These are phyloP conservation scores for Lachnum nothofagi DNA, from an alignment of 2,329 filamentous ascomycete genomes.

Conservation along the genomic window DNA sequence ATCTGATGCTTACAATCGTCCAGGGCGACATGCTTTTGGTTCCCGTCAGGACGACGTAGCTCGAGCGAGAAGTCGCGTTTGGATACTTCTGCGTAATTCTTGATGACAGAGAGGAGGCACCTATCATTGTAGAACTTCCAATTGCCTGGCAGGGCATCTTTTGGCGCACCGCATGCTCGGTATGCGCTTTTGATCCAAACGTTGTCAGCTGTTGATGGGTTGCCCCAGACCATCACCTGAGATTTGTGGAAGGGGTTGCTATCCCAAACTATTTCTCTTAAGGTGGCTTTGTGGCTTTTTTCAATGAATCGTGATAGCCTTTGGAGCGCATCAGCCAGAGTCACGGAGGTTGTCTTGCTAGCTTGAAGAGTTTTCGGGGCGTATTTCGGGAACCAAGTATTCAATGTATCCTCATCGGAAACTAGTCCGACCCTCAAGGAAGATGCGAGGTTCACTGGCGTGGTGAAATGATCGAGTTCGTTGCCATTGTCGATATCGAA, in stretches of 20 bases:
- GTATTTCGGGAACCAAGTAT: conserved; percentile 5
- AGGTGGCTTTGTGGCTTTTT: not conserved
- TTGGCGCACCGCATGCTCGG: conserved; percentile 12
- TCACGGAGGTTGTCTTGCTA: conserved; percentile 4
- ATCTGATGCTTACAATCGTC: conserved; percentile 20
- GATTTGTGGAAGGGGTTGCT: not conserved
- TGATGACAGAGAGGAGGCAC: conserved; percentile 18
- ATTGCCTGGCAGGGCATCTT: too few relatives aligned
- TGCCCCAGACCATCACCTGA: conserved; percentile 19
- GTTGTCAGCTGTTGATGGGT: conserved; percentile 18
- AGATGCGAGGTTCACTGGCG: conserved; percentile 13
- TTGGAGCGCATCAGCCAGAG: conserved; percentile 9
- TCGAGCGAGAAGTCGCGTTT: conserved; percentile 7
- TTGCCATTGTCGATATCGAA: conserved; percentile 19
- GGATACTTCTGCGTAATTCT: conserved; percentile 2
- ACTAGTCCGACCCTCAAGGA: conserved; percentile 5
- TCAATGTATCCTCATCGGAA: not conserved
- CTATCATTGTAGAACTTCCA: conserved; percentile 18
- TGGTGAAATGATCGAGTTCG: conserved; percentile 8
- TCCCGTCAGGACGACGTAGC: not conserved
- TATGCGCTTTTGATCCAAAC: conserved; percentile 16
- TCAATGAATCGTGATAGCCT: conserved; percentile 12
- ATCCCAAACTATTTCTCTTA: conserved; percentile 4
- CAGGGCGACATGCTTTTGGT: conserved; percentile 15
- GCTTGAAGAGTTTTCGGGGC: conserved; percentile 13